Evolutionary conservation across 352 stramenopile genomes (phyloP), one percentile per base, ranked within the genome.

Genomic region (Globisporangium uncinulatum): DNA sequence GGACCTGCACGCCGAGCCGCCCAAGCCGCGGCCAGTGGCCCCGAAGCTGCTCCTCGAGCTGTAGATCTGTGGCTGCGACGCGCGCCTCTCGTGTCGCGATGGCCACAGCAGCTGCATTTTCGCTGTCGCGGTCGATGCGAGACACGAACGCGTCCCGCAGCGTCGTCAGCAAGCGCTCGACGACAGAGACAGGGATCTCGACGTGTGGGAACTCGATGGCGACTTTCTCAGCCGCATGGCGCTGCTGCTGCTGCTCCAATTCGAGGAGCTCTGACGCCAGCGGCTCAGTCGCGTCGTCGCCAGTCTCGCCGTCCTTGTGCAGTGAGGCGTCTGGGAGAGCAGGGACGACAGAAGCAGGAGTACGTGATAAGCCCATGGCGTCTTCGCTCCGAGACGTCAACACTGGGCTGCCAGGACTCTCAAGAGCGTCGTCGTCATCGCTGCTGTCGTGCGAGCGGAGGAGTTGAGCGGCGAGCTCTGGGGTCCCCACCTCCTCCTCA

Each of bases 21-120:
- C 86, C 85, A 55, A 76, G 89, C 13, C 86, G 77, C 3, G 89
- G 89, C 88, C 89, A 97, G 62, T 97, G 89, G 71, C 87, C 79
- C 4, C 89, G 76, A 21, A 97, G 63, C 24, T 77, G 70, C 63
- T 97, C 89, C 56, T 97, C 88, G 0, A 97, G 72, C 8, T 88
- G 45, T 21, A 74, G 54, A 6, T 71, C 69, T 6, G 62, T 72
- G 3, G 62, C 64, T 6, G 71, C 59, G 11, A 81, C 47, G 0
- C 84, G 69, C 44, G 86, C 60, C 14, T 69, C 62, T 10, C 70
- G 65, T 6, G 65, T 66, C 39, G 61, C 55, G 15, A 57, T 50
- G 0, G 78, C 73, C 32, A 64, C 56, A 9, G 57, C 62, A 7
- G 17, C 59, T 15, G 51, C 79, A 31, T 24, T 59, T 15, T 52